phyloP scores from a whole-genome alignment of 2,329 filamentous ascomycete genomes.

The Nannizzia gypsea region DNA sequence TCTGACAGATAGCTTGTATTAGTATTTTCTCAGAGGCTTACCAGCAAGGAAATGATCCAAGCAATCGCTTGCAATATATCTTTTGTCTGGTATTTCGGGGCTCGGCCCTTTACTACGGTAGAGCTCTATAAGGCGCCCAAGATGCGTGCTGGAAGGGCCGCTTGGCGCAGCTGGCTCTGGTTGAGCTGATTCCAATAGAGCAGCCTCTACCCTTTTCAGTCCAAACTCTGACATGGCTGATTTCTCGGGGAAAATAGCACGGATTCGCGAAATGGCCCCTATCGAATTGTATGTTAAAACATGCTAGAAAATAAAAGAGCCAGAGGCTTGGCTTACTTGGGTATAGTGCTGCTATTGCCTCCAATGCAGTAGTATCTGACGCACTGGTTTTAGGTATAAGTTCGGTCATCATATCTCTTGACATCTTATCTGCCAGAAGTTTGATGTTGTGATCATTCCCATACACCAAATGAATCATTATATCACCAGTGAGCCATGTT shows the following conservation, averaged over 20 bases:
- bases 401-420: slow-evolving; percentile 9
- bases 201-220: slow-evolving; percentile 10
- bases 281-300: neutral
- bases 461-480: slow-evolving; percentile 13
- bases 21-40: neutral
- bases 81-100: slow-evolving; percentile 10
- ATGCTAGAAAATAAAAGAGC: neutral
- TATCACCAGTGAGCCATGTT: slow-evolving; percentile 13
- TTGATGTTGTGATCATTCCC: slow-evolving; percentile 9
- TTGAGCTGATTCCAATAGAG: neutral
- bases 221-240: slow-evolving; percentile 10
- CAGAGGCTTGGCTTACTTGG: slow-evolving; percentile 10
- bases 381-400: slow-evolving; percentile 5
- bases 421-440: slow-evolving; percentile 10
- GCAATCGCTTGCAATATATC: slow-evolving; percentile 15
- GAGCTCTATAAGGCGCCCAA: slow-evolving; percentile 11
- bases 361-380: neutral
- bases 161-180: neutral
- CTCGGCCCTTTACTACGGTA: slow-evolving; percentile 11
- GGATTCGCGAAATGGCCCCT: neutral
- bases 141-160: slow-evolving; percentile 6
- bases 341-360: slow-evolving; percentile 10
- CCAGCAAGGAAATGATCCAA: slow-evolving; percentile 15
- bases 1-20: neutral
- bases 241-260: neutral